These are phyloP conservation scores for Talaromyces sp. DNA, from an alignment of 2,329 filamentous ascomycete genomes.

Conservation along the genomic window DNA sequence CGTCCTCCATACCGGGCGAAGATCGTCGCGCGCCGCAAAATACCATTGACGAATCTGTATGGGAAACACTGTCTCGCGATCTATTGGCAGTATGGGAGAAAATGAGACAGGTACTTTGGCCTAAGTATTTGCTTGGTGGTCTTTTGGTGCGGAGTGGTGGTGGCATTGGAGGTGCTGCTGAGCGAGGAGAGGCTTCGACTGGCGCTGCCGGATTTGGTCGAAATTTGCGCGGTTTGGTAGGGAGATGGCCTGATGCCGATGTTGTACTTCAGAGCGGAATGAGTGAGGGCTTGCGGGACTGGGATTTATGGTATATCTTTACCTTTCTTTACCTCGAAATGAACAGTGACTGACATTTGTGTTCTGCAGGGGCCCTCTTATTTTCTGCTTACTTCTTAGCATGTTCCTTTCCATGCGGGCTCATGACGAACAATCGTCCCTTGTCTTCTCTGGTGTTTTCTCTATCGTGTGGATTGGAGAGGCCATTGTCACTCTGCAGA, in stretches of 20 bases:
- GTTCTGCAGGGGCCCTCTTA: constrained; percentile 70
- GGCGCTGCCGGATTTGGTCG: constrained; percentile 38
- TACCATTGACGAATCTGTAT: constrained; percentile 95
- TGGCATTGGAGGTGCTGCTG: constrained; percentile 51
- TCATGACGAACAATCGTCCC: constrained; percentile 72
- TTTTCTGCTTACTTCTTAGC: constrained; percentile 88
- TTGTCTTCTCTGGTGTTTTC: constrained; percentile 95
- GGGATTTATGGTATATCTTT: constrained; percentile 75
- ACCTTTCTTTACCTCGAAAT: neutral
- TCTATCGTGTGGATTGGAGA: constrained; percentile 96
- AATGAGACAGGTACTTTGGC: constrained; percentile 94
- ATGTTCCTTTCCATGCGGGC: constrained; percentile 83
- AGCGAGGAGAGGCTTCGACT: constrained; percentile 51
- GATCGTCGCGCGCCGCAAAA: constrained; percentile 85
- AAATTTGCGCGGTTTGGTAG: constrained; percentile 54
- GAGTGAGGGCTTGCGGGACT: constrained; percentile 87
- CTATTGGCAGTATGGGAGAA: constrained; percentile 94
- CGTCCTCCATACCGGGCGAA: constrained; percentile 84
- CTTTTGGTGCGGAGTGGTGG: constrained; percentile 59
- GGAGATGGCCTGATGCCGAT: constrained; percentile 66
- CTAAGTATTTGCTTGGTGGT: constrained; percentile 81
- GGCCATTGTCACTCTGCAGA: constrained; percentile 95
- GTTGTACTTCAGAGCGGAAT: constrained; percentile 66
- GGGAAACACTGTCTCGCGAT: constrained; percentile 93
- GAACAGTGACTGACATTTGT: neutral